Conservation (phyloP, 176 grass and related monocot species). For the Cenchrus americanus region DNA sequence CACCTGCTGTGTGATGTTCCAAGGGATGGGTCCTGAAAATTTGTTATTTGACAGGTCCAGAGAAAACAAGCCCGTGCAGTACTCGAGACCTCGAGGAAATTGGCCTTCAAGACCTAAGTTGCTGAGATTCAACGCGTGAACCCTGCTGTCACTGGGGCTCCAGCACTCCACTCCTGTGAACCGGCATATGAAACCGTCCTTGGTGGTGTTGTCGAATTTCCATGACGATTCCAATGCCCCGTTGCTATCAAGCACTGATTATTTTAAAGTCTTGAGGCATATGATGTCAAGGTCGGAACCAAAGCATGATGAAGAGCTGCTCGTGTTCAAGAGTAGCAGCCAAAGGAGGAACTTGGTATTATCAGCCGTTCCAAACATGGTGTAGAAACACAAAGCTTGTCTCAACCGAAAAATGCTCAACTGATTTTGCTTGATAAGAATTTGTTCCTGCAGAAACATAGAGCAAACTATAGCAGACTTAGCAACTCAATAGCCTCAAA, state of each 20-base stretch:
- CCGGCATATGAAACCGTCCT: slow-evolving; percentile 41
- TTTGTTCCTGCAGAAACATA: too few species aligned
- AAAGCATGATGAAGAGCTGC: slow-evolving; percentile 3
- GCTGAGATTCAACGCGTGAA: slow-evolving; percentile 36
- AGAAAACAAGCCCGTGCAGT: slow-evolving; percentile 3
- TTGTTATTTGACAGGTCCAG: neutral
- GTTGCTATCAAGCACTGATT: slow-evolving; percentile 38
- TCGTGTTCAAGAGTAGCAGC: neutral
- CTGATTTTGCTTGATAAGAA: too few species aligned
- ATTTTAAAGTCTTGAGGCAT: slow-evolving; percentile 40
- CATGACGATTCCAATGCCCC: slow-evolving; percentile 36
- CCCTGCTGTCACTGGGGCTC: slow-evolving; percentile 38
- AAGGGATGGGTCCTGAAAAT: too few species aligned
- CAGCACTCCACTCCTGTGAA: slow-evolving; percentile 58
- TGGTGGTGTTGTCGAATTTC: neutral
- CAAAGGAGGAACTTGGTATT: neutral
- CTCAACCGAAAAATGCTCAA: too few species aligned
- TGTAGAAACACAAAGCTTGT: neutral
- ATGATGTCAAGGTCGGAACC: slow-evolving; percentile 29
- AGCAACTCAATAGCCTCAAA: too few species aligned
- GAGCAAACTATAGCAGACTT: too few species aligned
- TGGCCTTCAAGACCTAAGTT: slow-evolving; percentile 55
- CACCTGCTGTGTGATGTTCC: neutral
- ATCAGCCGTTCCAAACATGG: neutral
- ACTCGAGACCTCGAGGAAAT: slow-evolving; percentile 51